Conservation (phyloP, 345 rosid genomes). For the Erysimum cheiranthoides region DNA sequence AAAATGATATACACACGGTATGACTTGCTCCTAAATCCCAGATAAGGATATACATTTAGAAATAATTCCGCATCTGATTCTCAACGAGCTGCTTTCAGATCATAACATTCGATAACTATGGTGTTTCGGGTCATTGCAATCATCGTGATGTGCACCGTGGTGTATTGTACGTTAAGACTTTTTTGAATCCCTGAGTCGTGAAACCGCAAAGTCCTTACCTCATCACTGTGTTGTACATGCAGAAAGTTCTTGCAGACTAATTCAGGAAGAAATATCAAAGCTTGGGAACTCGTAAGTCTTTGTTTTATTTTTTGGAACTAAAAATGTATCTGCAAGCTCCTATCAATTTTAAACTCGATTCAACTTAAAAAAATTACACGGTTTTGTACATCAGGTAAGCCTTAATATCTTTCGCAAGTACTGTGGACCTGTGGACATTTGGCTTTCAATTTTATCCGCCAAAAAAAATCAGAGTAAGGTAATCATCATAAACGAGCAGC, state of each 20-base stretch:
- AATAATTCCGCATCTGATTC: slow-evolving; percentile 4
- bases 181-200: slow-evolving; percentile 2
- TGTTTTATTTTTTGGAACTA: neutral
- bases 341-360: slow-evolving; percentile 26
- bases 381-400: slow-evolving; percentile 54
- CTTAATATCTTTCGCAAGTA: slow-evolving; percentile 77
- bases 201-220: slow-evolving; percentile 18
- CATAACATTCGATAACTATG: slow-evolving; percentile 75
- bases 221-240: slow-evolving; percentile 43
- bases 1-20: slow-evolving; percentile 60
- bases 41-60: neutral
- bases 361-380: neutral
- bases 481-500: slow-evolving; percentile 54
- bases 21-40: slow-evolving; percentile 29
- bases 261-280: slow-evolving; percentile 59
- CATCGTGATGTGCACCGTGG: slow-evolving; percentile 77
- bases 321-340: neutral
- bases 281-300: slow-evolving; percentile 77
- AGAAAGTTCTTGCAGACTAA: slow-evolving; percentile 59
- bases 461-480: slow-evolving; percentile 26
- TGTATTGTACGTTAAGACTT: slow-evolving; percentile 55
- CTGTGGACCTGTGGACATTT: slow-evolving; percentile 73
- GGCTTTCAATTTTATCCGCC: slow-evolving; percentile 56
- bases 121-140: slow-evolving; percentile 88
- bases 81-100: slow-evolving; percentile 52